These are phyloP conservation scores for Komagataea norvegica DNA, from an alignment of 1,139 yeast species.

Conservation along the genomic window DNA sequence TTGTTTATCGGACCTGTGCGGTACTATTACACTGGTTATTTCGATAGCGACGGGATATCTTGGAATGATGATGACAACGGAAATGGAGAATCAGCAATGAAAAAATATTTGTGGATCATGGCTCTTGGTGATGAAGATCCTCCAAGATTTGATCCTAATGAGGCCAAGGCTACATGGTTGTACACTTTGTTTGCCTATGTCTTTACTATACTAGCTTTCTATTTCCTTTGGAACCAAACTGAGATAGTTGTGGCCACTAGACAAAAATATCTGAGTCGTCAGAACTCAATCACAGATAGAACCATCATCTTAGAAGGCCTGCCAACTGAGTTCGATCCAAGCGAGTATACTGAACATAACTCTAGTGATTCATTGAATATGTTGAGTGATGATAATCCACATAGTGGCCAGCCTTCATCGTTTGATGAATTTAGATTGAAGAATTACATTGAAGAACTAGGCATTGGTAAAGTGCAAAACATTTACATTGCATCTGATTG, in stretches of 20 bases:
- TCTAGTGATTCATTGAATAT: slow-evolving; percentile 16
- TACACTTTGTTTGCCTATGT: slow-evolving; percentile 76
- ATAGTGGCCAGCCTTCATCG: slow-evolving; percentile 2
- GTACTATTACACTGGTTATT: slow-evolving; percentile 62
- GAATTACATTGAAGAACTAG: slow-evolving; percentile 53
- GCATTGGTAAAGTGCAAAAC: slow-evolving; percentile 55
- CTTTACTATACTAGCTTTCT: slow-evolving; percentile 57
- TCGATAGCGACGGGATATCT: slow-evolving; percentile 50
- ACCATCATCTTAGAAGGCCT: slow-evolving; percentile 77
- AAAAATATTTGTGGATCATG: background rate
- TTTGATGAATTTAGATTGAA: slow-evolving; percentile 41
- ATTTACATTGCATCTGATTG: slow-evolving; percentile 55
- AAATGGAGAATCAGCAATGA: too few relatives aligned
- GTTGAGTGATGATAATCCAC: background rate
- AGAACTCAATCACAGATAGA: slow-evolving; percentile 78
- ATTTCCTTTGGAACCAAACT: slow-evolving; percentile 58
- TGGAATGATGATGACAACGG: slow-evolving; percentile 18
- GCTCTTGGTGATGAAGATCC: slow-evolving; percentile 20
- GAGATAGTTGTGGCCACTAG: slow-evolving; percentile 59
- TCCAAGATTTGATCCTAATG: slow-evolving; percentile 23
- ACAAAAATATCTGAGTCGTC: slow-evolving; percentile 73
- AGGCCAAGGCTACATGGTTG: slow-evolving; percentile 48
- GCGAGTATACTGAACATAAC: slow-evolving; percentile 20
- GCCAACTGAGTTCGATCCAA: slow-evolving; percentile 60
- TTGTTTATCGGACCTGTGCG: slow-evolving; percentile 70